Evolutionary conservation across 371 early-diverging fungal species (phyloP).

Genomic region (Choanephora cucurbitarum): DNA sequence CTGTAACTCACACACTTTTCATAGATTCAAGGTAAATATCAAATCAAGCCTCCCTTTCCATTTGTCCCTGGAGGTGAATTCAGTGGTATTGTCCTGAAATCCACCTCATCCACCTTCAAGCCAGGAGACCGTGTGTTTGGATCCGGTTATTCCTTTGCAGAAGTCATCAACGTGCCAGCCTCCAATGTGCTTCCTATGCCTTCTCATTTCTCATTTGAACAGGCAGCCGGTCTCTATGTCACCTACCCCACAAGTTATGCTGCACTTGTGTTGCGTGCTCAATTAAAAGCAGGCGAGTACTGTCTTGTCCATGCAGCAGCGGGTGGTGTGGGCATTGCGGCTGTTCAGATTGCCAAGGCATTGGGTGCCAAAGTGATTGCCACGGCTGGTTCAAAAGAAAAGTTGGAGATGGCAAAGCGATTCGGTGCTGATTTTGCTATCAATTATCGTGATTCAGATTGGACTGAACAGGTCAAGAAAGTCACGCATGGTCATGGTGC

Average conservation of each 20-base stretch:
- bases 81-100: conserved; percentile 45
- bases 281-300: conserved; percentile 65
- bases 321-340: conserved; percentile 74
- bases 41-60: conserved; percentile 80
- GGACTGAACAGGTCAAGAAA: conserved; percentile 73
- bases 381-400: conserved; percentile 76
- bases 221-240: conserved; percentile 79
- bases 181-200: conserved; percentile 67
- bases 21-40: conserved; percentile 82
- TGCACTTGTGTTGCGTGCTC: conserved; percentile 72
- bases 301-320: conserved; percentile 84
- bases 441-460: conserved; percentile 80
- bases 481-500: conserved; percentile 73
- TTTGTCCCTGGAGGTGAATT: conserved; percentile 84
- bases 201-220: conserved; percentile 66
- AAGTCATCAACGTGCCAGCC: conserved; percentile 57
- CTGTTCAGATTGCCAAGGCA: conserved; percentile 70
- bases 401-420: conserved; percentile 66
- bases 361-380: conserved; percentile 88
- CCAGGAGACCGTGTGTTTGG: conserved; percentile 84
- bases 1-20: not conserved
- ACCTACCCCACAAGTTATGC: conserved; percentile 85
- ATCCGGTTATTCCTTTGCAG: conserved; percentile 68
- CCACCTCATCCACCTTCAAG: conserved; percentile 54
- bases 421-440: conserved; percentile 80